Base-by-base conservation (phyloP, 306 rosid genomes). In the Lathyrus oleraceus region DNA sequence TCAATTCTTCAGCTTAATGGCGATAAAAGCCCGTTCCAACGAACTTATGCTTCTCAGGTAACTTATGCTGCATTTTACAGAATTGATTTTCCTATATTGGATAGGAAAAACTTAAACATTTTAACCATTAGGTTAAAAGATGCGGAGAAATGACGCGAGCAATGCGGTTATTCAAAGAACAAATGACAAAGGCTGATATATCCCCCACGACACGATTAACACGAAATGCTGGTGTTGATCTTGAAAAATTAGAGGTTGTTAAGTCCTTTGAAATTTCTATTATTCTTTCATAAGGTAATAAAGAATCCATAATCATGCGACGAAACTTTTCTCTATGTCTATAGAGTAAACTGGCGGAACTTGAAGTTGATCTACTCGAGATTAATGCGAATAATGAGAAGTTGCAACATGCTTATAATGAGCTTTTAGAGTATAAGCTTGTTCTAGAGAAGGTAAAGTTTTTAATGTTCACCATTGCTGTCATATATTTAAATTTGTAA, bases 11-110 rank as follows among this genome's bases (percentile, higher is more conserved):
- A 90, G 96, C 93, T 90, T 43, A 93, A 88, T 82, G 85, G 81
- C 66, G 87, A 83, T 21, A 90, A 78, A 81, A 93, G 96, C 65
- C 97, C 89, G 10, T 90, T 90, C 69, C 96, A 90, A 76, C 78
- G 87, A 65, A 86, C 90, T 23, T 92, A 89, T 65, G 96, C 96
- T 62, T 61, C 85, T 79, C 91, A 93, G 96, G 97, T 93, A 43
- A 62, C 49, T 76, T 8, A 9, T 5, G 39, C 21, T 17, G 47
- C 11, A 15, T 25, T 67, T 60, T 63, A 65, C 51, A 38, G 35
- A 75, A 67, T 38, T 59, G 39, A 43, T 70, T 70, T 69, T 23
- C 3, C 35, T 38, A 23, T 28, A 59, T 21, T 66, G 48, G 32
- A 52, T 27, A 71, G 51, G 44, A 23, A 74, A 70, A 70, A 40